These are phyloP conservation scores for Malus hybrid DNA, from an alignment of 331 rosid genomes.

Conservation along the genomic window DNA sequence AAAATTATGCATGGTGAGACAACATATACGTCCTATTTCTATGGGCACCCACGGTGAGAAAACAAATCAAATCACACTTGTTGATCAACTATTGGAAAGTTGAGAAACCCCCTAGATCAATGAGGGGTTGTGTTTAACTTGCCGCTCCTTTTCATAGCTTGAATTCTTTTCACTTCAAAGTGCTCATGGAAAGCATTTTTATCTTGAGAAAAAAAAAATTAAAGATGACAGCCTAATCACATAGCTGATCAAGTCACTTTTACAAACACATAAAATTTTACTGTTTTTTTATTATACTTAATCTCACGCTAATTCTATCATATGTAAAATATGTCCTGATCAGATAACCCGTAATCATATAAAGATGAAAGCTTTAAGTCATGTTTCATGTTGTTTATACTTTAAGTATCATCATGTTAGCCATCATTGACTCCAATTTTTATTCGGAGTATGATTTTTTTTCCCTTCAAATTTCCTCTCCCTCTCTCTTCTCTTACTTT, in stretches of 20 bases:
- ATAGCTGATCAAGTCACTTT: too few relatives aligned
- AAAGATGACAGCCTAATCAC: background rate
- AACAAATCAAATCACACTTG: background rate
- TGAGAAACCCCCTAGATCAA: background rate
- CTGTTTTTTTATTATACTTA: too few relatives aligned
- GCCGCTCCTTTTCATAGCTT: background rate
- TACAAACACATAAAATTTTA: too few relatives aligned
- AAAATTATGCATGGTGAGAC: background rate
- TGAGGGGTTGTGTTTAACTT: background rate
- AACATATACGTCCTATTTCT: background rate
- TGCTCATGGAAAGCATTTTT: slow-evolving; percentile 17
- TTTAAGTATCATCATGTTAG: background rate
- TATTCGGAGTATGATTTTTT: too few relatives aligned
- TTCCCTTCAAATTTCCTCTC: too few relatives aligned
- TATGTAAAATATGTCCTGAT: too few relatives aligned
- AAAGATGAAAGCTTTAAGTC: slow-evolving; percentile 21
- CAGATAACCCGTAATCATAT: slow-evolving; percentile 4
- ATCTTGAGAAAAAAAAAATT: background rate
- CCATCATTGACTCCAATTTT: too few relatives aligned
- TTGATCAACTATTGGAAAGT: background rate
- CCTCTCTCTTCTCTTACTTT: too few relatives aligned
- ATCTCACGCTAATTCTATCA: background rate
- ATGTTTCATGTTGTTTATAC: slow-evolving; percentile 13
- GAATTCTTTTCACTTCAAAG: background rate
- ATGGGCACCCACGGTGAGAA: background rate